Base-by-base conservation (phyloP, 2,329 filamentous ascomycete species). In the Curvularia lunata region DNA sequence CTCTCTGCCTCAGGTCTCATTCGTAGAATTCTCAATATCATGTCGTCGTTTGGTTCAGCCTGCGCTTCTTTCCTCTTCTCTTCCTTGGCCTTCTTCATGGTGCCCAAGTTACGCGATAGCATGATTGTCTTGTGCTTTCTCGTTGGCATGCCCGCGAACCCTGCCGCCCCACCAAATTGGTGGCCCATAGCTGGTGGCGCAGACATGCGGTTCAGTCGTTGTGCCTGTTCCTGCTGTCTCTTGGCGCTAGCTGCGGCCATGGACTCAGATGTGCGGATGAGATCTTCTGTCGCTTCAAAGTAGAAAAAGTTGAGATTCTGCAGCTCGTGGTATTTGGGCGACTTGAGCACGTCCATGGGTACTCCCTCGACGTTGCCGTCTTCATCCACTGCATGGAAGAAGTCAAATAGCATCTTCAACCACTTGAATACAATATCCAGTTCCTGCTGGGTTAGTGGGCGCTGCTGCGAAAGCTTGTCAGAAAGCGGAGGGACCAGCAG, bases 291-390 rank as follows among this genome's bases (percentile, higher is more conserved):
- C 30, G 90, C 86, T 71, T 98, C 93, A 73, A 95, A 96, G 81
- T 99, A 99, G 83, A 98, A 99, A 84, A 98, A 99, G 81, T 97
- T 96, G 62, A 99, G 85, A 61, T 92, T 94, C 65, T 95, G 91
- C 52, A 99, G 86, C 77, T 99, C 95, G 81, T 97, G 93, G 82
- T 97, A 99, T 84, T 99, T 99, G 73, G 94, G 91, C 65, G 92
- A 96, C 79, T 96, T 97, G 73, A 99, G 85, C 30, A 97, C 88
- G 75, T 97, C 93, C 43, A 91, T 86, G 0, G 93, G 91, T 2
- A 99, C 92, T 64, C 95, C 95, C 59, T 95, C 86, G 23, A 91
- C 91, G 76, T 94, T 91, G 54, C 93, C 87, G 72, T 90, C 86
- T 69, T 97, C 92, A 69, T 97, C 93, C 62, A 89, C 86, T 28